Conservation (phyloP, 768 basidiomycete species). For the Fistulinella prunicolor region DNA sequence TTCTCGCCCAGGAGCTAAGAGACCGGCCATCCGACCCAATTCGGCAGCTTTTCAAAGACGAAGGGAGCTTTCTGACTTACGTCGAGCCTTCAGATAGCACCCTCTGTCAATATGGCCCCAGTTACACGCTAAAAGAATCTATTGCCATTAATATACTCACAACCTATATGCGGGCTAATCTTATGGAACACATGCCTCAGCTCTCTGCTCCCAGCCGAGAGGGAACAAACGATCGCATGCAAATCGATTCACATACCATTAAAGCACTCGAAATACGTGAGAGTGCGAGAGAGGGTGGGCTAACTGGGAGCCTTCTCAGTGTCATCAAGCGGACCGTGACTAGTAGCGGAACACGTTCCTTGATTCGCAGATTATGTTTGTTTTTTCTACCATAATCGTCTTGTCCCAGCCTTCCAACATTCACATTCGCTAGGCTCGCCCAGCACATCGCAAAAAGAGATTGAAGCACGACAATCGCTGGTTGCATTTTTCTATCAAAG, state of each 20-base stretch:
- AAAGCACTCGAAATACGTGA: slow-evolving; percentile 86
- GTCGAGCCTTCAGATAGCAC: slow-evolving; percentile 13
- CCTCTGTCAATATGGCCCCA: slow-evolving; percentile 2
- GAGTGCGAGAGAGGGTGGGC: slow-evolving; percentile 66
- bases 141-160: slow-evolving; percentile 62
- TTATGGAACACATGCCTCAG: slow-evolving; percentile 76
- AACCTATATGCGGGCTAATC: slow-evolving; percentile 58
- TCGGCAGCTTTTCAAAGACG: slow-evolving; percentile 48
- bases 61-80: slow-evolving; percentile 55
- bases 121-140: slow-evolving; percentile 41
- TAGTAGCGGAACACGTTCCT: slow-evolving; percentile 69
- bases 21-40: slow-evolving; percentile 43
- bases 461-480: slow-evolving; percentile 70
- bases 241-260: slow-evolving; percentile 86
- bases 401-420: slow-evolving; percentile 14
- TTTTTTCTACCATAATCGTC: slow-evolving; percentile 5
- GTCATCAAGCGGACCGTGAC: slow-evolving; percentile 77
- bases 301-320: slow-evolving; percentile 70
- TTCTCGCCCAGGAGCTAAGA: slow-evolving; percentile 51
- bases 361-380: slow-evolving; percentile 77
- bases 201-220: slow-evolving; percentile 60
- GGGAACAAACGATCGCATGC: slow-evolving; percentile 59
- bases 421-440: slow-evolving; percentile 62
- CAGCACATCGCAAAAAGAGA: slow-evolving; percentile 70
- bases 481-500: slow-evolving; percentile 66